Conservation (phyloP, 208 protist species). For the Trypanosomatidae sp. region DNA sequence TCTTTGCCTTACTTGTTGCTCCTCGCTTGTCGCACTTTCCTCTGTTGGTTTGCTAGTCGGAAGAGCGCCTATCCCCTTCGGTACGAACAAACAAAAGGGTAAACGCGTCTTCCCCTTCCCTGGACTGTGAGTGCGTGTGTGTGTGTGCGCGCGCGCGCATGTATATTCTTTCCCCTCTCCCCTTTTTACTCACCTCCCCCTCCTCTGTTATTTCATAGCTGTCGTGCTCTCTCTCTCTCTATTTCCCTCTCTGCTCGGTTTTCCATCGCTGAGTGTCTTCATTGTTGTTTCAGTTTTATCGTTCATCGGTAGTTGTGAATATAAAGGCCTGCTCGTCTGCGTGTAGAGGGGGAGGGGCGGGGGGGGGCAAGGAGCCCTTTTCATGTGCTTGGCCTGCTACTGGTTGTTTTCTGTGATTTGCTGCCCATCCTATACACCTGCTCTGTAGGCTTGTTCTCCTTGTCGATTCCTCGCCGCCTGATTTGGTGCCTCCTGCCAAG, state of each 20-base stretch:
- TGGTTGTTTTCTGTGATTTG: background rate
- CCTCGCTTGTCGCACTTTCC: too few species aligned
- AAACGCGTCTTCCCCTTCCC: background rate
- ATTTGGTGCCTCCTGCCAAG: background rate
- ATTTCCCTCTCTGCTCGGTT: background rate
- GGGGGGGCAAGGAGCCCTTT: too few species aligned
- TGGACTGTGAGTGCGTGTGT: background rate
- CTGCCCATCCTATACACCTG: background rate
- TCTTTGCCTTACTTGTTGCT: too few species aligned
- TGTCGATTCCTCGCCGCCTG: background rate
- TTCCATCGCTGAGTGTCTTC: slow-evolving; percentile 1
- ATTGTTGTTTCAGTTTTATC: background rate
- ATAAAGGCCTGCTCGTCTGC: background rate
- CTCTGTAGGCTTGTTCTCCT: background rate
- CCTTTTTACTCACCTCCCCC: background rate
- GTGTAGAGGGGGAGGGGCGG: background rate
- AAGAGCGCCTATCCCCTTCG: too few species aligned
- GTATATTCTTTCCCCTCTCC: background rate
- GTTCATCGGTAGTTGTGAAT: background rate
- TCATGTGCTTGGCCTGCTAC: too few species aligned
- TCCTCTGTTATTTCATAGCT: slow-evolving; percentile 8
- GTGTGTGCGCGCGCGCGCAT: background rate
- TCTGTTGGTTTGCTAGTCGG: too few species aligned
- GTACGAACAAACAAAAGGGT: background rate
- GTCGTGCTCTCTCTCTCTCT: background rate